Percentiles rank a stretch among this genome's conserved stretches.
Evolutionary conservation across 306 rosid species (phyloP).

Genomic region (Vigna nakashimae): DNA sequence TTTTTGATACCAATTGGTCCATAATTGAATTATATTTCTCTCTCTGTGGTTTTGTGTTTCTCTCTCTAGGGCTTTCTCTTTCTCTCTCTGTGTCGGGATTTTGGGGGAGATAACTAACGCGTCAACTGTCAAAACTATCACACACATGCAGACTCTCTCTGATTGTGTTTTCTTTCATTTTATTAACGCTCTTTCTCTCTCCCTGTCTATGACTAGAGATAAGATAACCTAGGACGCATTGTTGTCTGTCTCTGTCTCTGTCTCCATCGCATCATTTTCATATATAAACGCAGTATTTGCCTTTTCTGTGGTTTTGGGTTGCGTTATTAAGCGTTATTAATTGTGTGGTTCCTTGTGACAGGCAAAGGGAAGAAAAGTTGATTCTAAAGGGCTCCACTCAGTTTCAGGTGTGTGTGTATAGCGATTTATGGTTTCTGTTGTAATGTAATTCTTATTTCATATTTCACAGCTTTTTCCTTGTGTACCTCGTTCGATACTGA

Average conservation of each 20-base stretch:
- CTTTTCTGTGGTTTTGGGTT: slow-evolving; percentile 42
- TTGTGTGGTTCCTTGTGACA: slow-evolving; percentile 58
- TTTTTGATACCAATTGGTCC: slow-evolving; percentile 60
- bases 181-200: slow-evolving; percentile 44
- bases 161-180: slow-evolving; percentile 64
- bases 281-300: slow-evolving; percentile 46
- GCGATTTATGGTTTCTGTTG: slow-evolving; percentile 35
- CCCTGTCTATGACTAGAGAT: slow-evolving; percentile 34
- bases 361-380: slow-evolving; percentile 79
- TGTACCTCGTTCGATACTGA: slow-evolving; percentile 20
- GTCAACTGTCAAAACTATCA: slow-evolving; percentile 82
- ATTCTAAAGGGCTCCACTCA: slow-evolving; percentile 78
- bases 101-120: slow-evolving; percentile 62
- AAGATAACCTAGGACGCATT: slow-evolving; percentile 36
- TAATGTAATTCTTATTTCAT: slow-evolving; percentile 19
- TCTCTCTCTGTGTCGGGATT: slow-evolving; percentile 72
- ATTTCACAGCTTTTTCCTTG: background rate
- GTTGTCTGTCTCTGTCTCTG: slow-evolving; percentile 57
- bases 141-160: slow-evolving; percentile 66
- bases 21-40: slow-evolving; percentile 52
- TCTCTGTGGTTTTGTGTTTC: slow-evolving; percentile 49
- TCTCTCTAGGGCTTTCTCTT: slow-evolving; percentile 52
- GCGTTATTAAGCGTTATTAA: slow-evolving; percentile 52
- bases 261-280: slow-evolving; percentile 52
- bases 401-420: slow-evolving; percentile 61